These are phyloP conservation scores for Dryadomyces quercus-mongolicae DNA, from an alignment of 2,329 filamentous ascomycete genomes.

Conservation along the genomic window DNA sequence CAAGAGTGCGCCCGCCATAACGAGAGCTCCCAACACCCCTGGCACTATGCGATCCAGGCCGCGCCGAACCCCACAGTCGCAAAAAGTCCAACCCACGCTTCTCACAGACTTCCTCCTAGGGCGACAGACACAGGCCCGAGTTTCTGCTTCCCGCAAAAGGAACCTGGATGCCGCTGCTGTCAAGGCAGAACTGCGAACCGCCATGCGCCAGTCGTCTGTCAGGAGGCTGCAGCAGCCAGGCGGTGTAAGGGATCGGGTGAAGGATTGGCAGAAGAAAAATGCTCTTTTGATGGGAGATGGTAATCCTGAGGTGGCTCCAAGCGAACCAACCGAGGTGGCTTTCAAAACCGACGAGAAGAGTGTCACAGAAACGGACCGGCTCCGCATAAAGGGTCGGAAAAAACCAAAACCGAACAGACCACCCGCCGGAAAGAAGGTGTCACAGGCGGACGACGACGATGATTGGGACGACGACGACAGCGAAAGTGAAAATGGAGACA, in stretches of 20 bases:
- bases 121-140: conserved; percentile 41
- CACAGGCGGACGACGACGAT: conserved; percentile 5
- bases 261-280: conserved; percentile 72
- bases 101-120: conserved; percentile 46
- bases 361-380: conserved; percentile 48
- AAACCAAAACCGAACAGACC: conserved; percentile 21
- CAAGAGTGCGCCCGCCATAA: conserved; percentile 29
- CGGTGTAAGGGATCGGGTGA: conserved; percentile 67
- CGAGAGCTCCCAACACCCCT: conserved; percentile 15
- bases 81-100: conserved; percentile 35
- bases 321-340: conserved; percentile 49
- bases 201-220: conserved; percentile 47
- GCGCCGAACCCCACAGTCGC: conserved; percentile 22
- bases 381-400: conserved; percentile 42
- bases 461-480: conserved; percentile 12
- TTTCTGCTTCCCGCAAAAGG: conserved; percentile 41
- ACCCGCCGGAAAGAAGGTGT: not conserved
- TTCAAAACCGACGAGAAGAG: conserved; percentile 47
- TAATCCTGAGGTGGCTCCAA: conserved; percentile 38
- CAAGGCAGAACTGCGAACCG: conserved; percentile 39
- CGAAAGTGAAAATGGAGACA: conserved; percentile 2
- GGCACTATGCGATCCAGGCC: conserved; percentile 3
- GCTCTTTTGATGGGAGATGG: conserved; percentile 44
- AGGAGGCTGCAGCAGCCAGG: conserved; percentile 49
- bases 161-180: conserved; percentile 41